Evolutionary conservation across 106 monocot genomes (phyloP).

Genomic region (Triglochin maritima): DNA sequence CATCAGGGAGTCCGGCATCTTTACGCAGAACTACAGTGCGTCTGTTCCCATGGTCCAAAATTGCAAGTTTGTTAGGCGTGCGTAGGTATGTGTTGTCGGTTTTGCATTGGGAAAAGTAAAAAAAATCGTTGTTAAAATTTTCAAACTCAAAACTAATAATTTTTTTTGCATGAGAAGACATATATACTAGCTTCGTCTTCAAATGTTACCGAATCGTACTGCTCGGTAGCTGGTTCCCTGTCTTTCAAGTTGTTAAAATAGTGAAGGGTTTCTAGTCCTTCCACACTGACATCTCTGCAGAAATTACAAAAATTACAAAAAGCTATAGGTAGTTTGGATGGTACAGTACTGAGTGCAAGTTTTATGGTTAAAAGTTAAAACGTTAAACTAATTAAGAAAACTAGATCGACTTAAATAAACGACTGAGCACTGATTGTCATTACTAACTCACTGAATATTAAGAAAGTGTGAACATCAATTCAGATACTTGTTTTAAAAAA

Average conservation of each 20-base stretch:
- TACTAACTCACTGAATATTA: no score
- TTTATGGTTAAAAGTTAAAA: neutral
- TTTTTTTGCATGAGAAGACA: neutral
- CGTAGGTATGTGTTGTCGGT: slow-evolving; percentile 8
- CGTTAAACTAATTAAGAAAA: no score
- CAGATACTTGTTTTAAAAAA: no score
- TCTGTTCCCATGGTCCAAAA: slow-evolving; percentile 3
- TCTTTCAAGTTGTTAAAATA: slow-evolving; percentile 60
- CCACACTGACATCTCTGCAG: slow-evolving; percentile 70
- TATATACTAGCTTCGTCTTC: slow-evolving; percentile 54
- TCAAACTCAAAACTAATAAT: neutral
- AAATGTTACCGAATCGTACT: slow-evolving; percentile 76
- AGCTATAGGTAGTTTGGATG: neutral
- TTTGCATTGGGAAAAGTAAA: neutral
- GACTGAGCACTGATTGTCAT: no score
- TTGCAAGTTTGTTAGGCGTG: slow-evolving; percentile 6
- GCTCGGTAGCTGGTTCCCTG: slow-evolving; percentile 59
- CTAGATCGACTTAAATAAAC: no score
- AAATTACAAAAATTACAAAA: neutral
- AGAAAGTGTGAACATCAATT: no score
- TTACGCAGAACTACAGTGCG: slow-evolving; percentile 3
- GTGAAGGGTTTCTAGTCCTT: slow-evolving; percentile 80
- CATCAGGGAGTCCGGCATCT: slow-evolving; percentile 6
- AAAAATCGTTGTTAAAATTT: neutral
- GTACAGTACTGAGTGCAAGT: neutral